phyloP scores from a whole-genome alignment of 805 yeast species.

The Yarrowia yakushimensis region DNA sequence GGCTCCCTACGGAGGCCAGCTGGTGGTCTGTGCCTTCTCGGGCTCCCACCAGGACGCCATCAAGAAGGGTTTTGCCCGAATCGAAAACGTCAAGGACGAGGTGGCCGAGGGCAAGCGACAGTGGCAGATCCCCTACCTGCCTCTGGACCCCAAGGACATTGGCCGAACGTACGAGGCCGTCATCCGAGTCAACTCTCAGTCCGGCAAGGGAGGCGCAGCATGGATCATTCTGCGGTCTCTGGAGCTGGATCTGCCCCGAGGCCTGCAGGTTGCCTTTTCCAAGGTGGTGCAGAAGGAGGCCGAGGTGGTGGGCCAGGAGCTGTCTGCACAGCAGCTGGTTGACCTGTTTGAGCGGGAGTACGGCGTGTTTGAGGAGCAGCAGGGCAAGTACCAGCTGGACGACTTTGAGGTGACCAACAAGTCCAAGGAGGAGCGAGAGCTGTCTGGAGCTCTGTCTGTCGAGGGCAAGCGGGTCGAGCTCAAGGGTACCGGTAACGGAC shows the following conservation, averaged over 20 bases:
- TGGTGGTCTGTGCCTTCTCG: conserved; percentile 78
- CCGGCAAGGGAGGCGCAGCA: conserved; percentile 87
- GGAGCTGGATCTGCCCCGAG: conserved; percentile 78
- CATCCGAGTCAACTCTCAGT: conserved; percentile 81
- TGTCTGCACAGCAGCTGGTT: conserved; percentile 60
- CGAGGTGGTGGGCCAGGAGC: conserved; percentile 68
- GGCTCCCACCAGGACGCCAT: conserved; percentile 90
- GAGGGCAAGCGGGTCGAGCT: conserved; percentile 44
- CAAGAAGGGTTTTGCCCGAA: conserved; percentile 66
- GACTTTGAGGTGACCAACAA: conserved; percentile 48
- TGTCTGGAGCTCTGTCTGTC: conserved; percentile 50
- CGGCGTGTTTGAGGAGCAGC: conserved; percentile 39
- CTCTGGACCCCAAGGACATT: conserved; percentile 79
- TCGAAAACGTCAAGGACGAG: conserved; percentile 24
- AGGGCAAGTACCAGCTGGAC: conserved; percentile 39
- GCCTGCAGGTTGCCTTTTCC: conserved; percentile 72
- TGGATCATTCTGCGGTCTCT: conserved; percentile 76
- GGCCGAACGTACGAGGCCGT: conserved; percentile 92
- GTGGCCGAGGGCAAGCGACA: conserved; percentile 34
- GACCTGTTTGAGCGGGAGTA: conserved; percentile 62
- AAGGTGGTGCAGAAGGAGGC: conserved; percentile 66
- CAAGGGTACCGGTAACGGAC: conserved; percentile 74
- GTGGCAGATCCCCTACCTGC: conserved; percentile 79
- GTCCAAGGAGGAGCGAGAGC: conserved; percentile 43
- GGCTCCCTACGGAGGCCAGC: conserved; percentile 79